These are phyloP conservation scores for Phellinidium pouzarii DNA, from an alignment of 1,284 basidiomycete genomes.

Conservation along the genomic window DNA sequence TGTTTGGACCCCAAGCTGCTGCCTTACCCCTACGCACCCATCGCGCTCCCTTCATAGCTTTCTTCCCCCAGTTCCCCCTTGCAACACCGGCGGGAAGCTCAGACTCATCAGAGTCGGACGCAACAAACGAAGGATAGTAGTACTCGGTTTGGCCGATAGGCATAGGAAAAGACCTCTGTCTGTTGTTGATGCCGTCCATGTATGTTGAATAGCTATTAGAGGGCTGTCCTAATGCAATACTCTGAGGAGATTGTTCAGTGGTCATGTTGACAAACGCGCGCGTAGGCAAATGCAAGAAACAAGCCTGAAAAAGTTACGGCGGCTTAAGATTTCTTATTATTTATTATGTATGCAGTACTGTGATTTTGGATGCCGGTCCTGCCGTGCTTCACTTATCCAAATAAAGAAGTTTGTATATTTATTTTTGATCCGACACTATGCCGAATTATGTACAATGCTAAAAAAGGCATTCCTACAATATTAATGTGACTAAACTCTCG, in stretches of 20 bases:
- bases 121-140: constrained; percentile 70
- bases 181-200: constrained; percentile 14
- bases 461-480: no score
- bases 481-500: no score
- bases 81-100: constrained; percentile 39
- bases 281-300: neutral
- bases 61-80: constrained; percentile 75
- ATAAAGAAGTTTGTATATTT: no score
- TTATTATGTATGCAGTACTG: no score
- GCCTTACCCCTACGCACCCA: constrained; percentile 76
- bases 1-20: constrained; percentile 67
- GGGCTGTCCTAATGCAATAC: constrained; percentile 25
- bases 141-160: constrained; percentile 38
- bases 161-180: constrained; percentile 1
- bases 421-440: no score
- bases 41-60: constrained; percentile 57
- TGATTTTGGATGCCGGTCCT: no score
- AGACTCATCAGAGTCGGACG: constrained; percentile 48
- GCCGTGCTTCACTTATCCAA: no score
- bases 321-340: no score
- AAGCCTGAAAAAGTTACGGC: no score
- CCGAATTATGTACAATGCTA: no score
- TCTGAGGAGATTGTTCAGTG: constrained; percentile 22
- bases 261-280: constrained; percentile 20
- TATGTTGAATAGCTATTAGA: constrained; percentile 22